Evolutionary conservation across 257 asterid genomes (phyloP).

Genomic region (Solanum tacnaense): DNA sequence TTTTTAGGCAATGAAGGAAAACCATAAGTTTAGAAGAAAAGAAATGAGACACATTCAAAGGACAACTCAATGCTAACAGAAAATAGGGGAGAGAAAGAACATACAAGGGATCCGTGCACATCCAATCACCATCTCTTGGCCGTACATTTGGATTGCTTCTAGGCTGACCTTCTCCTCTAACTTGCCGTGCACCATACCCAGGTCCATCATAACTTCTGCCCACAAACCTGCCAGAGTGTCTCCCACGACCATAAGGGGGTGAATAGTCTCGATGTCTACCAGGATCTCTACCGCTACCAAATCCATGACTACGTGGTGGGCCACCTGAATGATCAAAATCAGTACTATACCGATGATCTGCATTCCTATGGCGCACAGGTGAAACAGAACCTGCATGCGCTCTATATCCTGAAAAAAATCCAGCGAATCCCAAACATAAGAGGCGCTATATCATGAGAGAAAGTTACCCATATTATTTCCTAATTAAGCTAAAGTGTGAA

Average conservation of each 20-base stretch:
- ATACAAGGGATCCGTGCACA: slow-evolving; percentile 76
- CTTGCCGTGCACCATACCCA: slow-evolving; percentile 46
- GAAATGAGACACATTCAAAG: neutral
- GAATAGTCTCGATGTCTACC: slow-evolving; percentile 59
- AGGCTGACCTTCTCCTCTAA: slow-evolving; percentile 43
- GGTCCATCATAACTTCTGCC: slow-evolving; percentile 59
- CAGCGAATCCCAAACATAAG: slow-evolving; percentile 53
- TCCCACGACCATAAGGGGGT: slow-evolving; percentile 54
- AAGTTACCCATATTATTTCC: slow-evolving; percentile 40
- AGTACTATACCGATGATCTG: slow-evolving; percentile 52
- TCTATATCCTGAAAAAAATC: slow-evolving; percentile 88
- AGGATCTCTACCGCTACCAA: slow-evolving; percentile 52
- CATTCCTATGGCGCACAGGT: slow-evolving; percentile 62
- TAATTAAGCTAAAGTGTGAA: slow-evolving; percentile 33
- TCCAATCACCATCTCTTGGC: slow-evolving; percentile 94
- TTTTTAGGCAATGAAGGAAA: neutral
- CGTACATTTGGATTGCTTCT: slow-evolving; percentile 80
- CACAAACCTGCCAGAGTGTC: slow-evolving; percentile 43
- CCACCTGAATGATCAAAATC: slow-evolving; percentile 57
- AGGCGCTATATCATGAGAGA: slow-evolving; percentile 36
- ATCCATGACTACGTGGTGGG: slow-evolving; percentile 44
- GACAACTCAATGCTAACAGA: neutral
- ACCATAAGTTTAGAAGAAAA: neutral
- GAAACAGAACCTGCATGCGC: slow-evolving; percentile 71
- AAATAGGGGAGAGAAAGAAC: slow-evolving; percentile 9